Percentiles rank a stretch among this genome's conserved stretches.
Evolutionary conservation across 1,284 basidiomycete species (phyloP).

Genomic region (Cryptococcus deneoformans): DNA sequence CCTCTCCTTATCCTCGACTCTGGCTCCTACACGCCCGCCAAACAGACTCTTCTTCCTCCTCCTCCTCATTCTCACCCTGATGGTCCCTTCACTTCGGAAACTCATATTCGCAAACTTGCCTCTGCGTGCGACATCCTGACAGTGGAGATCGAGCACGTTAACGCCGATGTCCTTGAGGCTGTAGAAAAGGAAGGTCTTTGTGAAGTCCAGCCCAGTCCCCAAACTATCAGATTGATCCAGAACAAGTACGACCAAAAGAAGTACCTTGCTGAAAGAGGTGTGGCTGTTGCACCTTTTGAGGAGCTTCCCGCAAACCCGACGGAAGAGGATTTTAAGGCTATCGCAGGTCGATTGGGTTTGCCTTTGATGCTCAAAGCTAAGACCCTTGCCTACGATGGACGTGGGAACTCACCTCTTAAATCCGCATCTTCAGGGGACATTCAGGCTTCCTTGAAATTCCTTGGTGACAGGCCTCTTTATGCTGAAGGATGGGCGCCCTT

Average conservation of each 20-base stretch:
- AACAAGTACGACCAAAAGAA: conserved; percentile 92
- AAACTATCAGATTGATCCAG: conserved; percentile 85
- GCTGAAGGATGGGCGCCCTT: conserved; percentile 95
- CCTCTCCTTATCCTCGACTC: conserved; percentile 85
- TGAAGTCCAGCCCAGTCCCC: conserved; percentile 78
- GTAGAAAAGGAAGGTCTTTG: conserved; percentile 58
- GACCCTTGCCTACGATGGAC: conserved; percentile 92
- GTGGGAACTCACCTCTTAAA: conserved; percentile 83
- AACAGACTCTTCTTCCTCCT: conserved; percentile 72
- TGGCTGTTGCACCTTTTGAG: conserved; percentile 74
- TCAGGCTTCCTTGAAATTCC: conserved; percentile 62
- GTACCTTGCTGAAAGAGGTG: conserved; percentile 60
- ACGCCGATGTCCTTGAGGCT: conserved; percentile 70
- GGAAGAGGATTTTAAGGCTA: conserved; percentile 58
- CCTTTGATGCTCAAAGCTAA: conserved; percentile 97
- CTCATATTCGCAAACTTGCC: conserved; percentile 78
- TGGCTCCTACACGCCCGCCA: conserved; percentile 77
- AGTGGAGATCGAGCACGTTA: conserved; percentile 97
- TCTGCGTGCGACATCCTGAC: conserved; percentile 83
- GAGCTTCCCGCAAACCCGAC: conserved; percentile 51
- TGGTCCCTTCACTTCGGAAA: conserved; percentile 81
- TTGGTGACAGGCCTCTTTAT: conserved; percentile 68
- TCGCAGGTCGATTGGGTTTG: conserved; percentile 64
- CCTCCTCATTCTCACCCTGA: conserved; percentile 67
- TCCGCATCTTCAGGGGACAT: conserved; percentile 54